Evolutionary conservation across 2,329 filamentous ascomycete species (phyloP), one percentile per base, ranked within the genome.

Genomic region (Bipolaris gigantea): DNA sequence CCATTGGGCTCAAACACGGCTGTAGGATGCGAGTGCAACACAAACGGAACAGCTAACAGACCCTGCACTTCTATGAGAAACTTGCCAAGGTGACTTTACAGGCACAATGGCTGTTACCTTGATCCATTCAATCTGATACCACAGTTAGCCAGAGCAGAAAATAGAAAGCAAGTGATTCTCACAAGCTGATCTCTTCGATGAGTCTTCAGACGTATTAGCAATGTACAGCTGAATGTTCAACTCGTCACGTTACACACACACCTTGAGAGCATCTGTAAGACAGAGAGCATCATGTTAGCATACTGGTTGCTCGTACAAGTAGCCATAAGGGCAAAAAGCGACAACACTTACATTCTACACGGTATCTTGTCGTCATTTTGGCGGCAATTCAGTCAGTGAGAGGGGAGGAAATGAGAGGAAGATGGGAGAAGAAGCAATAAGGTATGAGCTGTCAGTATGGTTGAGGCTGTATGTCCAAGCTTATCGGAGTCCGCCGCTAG

Each of bases 11-110:
- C 88, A 67, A 93, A 92, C 38, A 92, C 85, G 18, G 91, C 91
- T 1, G 91, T 95, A 3, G 94, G 94, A 72, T 97, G 92, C 1
- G 93, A 97, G 74, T 96, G 92, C 49, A 99, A 84, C 35, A 99
- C 93, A 72, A 99, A 99, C 0, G 94, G 94, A 0, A 97, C 93
- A 1, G 94, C 94, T 11, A 97, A 81, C 4, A 97, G 83, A 27
- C 72, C 73, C 72, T 75, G 2, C 0, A 15, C 4, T 11, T 15
- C 32, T 19, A 39, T 55, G 35, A 21, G 32, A 15, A 30, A 19
- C 10, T 19, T 18, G 55, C 35, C 57, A 32, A 23, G 18, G 2
- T 36, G 21, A 21, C 13, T 32, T 10, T 16, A 4, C 27, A n/a
- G 25, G 13, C 32, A 3, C 6, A 18, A 4, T 19, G 9, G 13